These are phyloP conservation scores for Saturnispora gosingensis DNA, from an alignment of 805 yeast genomes.

Conservation along the genomic window DNA sequence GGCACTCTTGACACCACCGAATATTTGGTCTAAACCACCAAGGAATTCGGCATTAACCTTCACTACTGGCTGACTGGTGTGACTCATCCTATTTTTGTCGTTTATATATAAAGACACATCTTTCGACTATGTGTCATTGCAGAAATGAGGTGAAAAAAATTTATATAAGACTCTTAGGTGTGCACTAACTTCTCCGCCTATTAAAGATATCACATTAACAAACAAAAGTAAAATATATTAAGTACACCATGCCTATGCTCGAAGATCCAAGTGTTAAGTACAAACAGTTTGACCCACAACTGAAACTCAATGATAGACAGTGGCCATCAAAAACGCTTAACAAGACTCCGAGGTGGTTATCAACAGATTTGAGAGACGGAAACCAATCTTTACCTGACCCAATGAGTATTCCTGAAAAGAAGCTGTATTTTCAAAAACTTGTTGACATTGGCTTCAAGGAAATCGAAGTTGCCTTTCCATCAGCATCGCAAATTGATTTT, in stretches of 20 bases:
- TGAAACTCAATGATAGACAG: conserved; percentile 47
- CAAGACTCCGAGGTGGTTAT: conserved; percentile 72
- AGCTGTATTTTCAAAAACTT: conserved; percentile 56
- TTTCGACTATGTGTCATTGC: not conserved
- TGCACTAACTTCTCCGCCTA: not conserved
- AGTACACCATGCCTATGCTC: conserved; percentile 29
- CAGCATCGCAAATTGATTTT: conserved; percentile 72
- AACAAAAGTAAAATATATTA: not conserved
- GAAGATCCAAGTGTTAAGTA: conserved; percentile 59
- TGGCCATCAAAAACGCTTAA: conserved; percentile 59
- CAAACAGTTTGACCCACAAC: conserved; percentile 42
- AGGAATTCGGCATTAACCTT: conserved; percentile 35
- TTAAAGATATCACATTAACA: not conserved
- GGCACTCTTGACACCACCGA: conserved; percentile 49
- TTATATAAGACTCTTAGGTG: not conserved
- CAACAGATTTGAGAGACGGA: conserved; percentile 78
- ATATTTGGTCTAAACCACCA: conserved; percentile 82
- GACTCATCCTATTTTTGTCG: not conserved
- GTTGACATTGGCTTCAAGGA: conserved; percentile 73
- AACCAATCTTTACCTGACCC: conserved; percentile 83
- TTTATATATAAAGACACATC: not conserved
- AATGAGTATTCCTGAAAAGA: conserved; percentile 73
- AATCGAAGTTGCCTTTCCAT: conserved; percentile 75
- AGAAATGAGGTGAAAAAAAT: not conserved
- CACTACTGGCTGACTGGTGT: conserved; percentile 16